Percentiles rank a stretch among this genome's conserved stretches.
Evolutionary conservation across 805 yeast species (phyloP).

Genomic region (Pichia nakasei): DNA sequence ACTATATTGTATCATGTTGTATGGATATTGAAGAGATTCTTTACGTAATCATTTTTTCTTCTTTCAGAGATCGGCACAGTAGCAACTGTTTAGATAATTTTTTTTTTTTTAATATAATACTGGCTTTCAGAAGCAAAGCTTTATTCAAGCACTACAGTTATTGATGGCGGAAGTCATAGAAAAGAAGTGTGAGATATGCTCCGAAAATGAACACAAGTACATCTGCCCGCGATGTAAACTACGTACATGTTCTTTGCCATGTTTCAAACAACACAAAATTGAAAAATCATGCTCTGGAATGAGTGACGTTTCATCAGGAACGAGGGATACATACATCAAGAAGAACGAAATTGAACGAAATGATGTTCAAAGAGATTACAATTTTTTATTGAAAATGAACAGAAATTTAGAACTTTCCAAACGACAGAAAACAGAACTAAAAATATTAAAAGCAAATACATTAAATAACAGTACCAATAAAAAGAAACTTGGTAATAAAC

Average conservation of each 20-base stretch:
- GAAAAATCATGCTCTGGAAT: constrained; percentile 57
- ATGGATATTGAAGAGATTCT: too few species aligned
- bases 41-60: too few species aligned
- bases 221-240: constrained; percentile 72
- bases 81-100: too few species aligned
- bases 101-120: too few species aligned
- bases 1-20: too few species aligned
- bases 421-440: constrained; percentile 1
- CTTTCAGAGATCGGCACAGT: too few species aligned
- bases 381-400: constrained; percentile 52
- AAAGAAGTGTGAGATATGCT: constrained; percentile 38
- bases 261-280: constrained; percentile 64
- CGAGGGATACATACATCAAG: constrained; percentile 43
- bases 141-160: neutral
- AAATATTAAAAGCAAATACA: constrained; percentile 28
- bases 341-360: constrained; percentile 35
- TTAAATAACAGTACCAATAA: constrained; percentile 33
- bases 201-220: constrained; percentile 42
- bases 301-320: constrained; percentile 34
- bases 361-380: constrained; percentile 75
- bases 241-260: constrained; percentile 59
- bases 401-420: constrained; percentile 15
- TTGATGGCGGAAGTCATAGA: neutral
- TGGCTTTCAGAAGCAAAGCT: neutral
- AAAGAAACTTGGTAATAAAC: constrained; percentile 9